Conservation (phyloP, 306 rosid species). For the Oemleria cerasiformis region DNA sequence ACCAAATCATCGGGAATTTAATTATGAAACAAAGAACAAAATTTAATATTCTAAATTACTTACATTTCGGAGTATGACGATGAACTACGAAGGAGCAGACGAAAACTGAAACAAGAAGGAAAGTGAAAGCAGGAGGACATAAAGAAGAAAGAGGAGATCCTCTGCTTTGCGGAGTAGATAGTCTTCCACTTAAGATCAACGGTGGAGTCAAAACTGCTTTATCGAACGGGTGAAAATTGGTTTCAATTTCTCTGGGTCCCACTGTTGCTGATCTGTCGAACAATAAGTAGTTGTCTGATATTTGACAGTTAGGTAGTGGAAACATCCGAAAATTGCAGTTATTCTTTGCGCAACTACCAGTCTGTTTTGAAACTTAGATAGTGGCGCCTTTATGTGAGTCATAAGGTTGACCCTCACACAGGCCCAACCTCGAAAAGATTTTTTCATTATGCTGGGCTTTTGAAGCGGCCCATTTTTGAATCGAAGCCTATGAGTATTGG, state of each 20-base stretch:
- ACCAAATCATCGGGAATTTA: neutral
- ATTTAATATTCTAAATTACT: neutral
- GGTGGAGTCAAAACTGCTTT: no score
- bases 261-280: neutral
- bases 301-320: neutral
- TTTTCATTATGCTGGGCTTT: neutral
- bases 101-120: constrained; percentile 15
- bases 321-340: neutral
- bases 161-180: neutral
- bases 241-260: neutral
- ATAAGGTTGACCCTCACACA: neutral
- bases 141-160: neutral
- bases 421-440: neutral
- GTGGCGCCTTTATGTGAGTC: constrained; percentile 4
- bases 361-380: constrained; percentile 2
- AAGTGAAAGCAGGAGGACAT: neutral
- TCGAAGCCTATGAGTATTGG: neutral
- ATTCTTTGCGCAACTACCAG: constrained; percentile 13
- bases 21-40: neutral
- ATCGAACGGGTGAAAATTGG: neutral
- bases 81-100: neutral
- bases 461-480: neutral
- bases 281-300: neutral
- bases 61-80: neutral
- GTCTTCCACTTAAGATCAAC: neutral